Evolutionary conservation across 352 stramenopile genomes (phyloP), one percentile per base, ranked within the genome.

Genomic region (Saprolegnia parasitica): DNA sequence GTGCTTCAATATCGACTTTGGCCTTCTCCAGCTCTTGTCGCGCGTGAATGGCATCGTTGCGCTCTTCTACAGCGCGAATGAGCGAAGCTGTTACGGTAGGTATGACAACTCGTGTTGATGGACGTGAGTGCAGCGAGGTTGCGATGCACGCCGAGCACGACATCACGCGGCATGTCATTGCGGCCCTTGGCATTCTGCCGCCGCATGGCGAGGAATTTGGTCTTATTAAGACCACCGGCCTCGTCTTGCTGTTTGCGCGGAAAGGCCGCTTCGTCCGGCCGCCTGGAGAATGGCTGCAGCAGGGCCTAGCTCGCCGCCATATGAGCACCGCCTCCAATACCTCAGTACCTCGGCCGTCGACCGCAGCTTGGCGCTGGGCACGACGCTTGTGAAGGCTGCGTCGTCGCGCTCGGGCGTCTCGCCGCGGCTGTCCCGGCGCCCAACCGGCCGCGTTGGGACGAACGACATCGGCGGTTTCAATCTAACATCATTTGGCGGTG

Each of bases 121-220:
- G 58, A 24, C 13, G 58, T 67, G 37, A 67, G 32, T 0, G 58
- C 58, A 10, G 58, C 26, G 37, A 67, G 20, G 45, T 67, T 67
- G 15, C 58, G 58, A 11, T 67, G 45, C 13, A 67, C n/a, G 40
- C 58, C 54, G 11, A 42, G 39, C 39, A 24, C 32, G 10, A 40
- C 21, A 40, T 67, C 58, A 15, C 16, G 26, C 8, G 42, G 15
- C 5, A 40, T 55, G 13, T 49, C 42, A 4, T 10, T 49, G 11
- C 42, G 42, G 13, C 13, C 42, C 3, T 49, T 15, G 11, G 18
- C 18, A 8, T n/a, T 49, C 18, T 49, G 42, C 18, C 42, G 42
- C 1, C 42, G 42, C 42, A 49, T 15, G 11, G 42, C 42, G 11
- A n/a, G 42, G 42, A 49, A 49, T 10, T n/a, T 15, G 42, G 42